A percentile compares a stretch with the other conserved stretches of the same genome.
Conservation (phyloP, 1,139 yeast species). For the Pneumocystis murina region DNA sequence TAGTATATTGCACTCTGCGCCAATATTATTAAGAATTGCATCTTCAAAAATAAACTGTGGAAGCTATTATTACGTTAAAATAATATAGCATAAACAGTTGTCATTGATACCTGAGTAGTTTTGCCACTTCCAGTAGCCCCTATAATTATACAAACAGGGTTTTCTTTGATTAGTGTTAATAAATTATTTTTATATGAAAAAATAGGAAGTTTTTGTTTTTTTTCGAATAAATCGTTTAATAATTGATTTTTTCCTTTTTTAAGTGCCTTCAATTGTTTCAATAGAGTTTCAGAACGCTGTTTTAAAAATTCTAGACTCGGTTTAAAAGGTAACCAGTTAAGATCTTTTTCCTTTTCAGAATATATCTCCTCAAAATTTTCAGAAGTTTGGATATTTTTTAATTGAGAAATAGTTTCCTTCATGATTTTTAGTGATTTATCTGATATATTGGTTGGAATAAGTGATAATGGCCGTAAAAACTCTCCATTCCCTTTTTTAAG, state of each 20-base stretch:
- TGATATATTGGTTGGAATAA: conserved; percentile 9
- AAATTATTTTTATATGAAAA: conserved; percentile 10
- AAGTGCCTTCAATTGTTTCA: background rate
- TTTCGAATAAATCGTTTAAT: conserved; percentile 10
- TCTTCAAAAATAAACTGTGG: conserved; percentile 63
- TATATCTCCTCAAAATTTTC: background rate
- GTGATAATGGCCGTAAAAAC: conserved; percentile 9
- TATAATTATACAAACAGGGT: conserved; percentile 75
- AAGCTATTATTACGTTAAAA: conserved; percentile 49
- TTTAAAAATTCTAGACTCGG: background rate
- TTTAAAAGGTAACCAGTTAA: background rate
- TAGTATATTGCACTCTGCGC: conserved; percentile 39
- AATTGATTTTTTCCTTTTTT: background rate
- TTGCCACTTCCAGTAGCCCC: conserved; percentile 99
- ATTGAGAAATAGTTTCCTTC: conserved; percentile 1
- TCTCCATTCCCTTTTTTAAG: conserved; percentile 13
- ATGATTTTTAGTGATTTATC: conserved; percentile 5
- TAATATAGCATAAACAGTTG: background rate
- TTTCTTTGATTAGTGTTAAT: conserved; percentile 12
- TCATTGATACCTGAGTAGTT: conserved; percentile 50
- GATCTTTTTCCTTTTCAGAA: background rate
- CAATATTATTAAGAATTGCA: conserved; percentile 48
- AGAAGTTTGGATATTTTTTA: background rate
- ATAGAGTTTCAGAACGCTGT: background rate
- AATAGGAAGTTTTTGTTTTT: conserved; percentile 14